Evolutionary conservation across 1,139 yeast species (phyloP).

Genomic region (Lodderomyces theae): DNA sequence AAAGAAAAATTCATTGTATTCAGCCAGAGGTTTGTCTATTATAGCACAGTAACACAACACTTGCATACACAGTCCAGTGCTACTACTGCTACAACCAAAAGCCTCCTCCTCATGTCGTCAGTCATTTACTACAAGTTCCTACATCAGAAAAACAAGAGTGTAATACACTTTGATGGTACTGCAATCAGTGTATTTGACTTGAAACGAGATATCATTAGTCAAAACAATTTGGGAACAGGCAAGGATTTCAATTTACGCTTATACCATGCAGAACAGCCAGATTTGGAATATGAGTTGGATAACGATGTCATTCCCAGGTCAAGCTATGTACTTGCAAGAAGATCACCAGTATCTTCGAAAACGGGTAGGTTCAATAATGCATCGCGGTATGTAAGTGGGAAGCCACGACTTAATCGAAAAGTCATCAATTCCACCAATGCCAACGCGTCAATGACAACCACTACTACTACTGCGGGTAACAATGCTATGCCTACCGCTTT

Average conservation of each 20-base stretch:
- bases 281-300: constrained; percentile 74
- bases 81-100: no score
- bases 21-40: no score
- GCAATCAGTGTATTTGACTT: constrained; percentile 93
- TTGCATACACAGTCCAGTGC: no score
- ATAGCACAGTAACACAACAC: no score
- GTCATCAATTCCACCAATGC: constrained; percentile 15
- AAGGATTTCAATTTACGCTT: constrained; percentile 77
- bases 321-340: constrained; percentile 72
- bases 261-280: constrained; percentile 65
- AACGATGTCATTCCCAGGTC: constrained; percentile 94
- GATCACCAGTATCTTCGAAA: constrained; percentile 67
- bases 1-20: no score
- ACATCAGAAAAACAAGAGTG: constrained; percentile 78
- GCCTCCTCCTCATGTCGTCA: constrained; percentile 73
- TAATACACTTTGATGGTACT: constrained; percentile 91
- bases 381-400: constrained; percentile 82
- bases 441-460: constrained; percentile 15
- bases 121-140: constrained; percentile 84
- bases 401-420: constrained; percentile 56
- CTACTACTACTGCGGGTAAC: constrained; percentile 5
- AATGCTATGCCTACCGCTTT: not conserved
- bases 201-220: constrained; percentile 82
- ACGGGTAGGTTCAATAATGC: constrained; percentile 66
- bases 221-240: constrained; percentile 80